Evolutionary conservation across 2,329 filamentous ascomycete species (phyloP).

Genomic region (Calonectria crousiana): DNA sequence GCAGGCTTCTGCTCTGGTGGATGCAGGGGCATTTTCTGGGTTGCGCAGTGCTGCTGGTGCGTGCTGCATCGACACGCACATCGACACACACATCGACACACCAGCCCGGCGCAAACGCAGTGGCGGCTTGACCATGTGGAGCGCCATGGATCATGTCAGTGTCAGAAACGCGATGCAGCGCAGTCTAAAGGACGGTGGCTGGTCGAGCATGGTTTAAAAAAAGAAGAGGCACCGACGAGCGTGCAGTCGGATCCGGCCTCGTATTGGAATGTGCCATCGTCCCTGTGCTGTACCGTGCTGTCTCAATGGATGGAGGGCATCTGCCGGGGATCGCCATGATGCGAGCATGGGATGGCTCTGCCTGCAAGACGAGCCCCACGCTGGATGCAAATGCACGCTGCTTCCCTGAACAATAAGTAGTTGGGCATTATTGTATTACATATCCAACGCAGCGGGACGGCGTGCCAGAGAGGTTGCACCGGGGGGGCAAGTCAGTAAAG

Average conservation of each 20-base stretch:
- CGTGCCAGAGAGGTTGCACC: background rate
- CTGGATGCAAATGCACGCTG: background rate
- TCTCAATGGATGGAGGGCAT: constrained; percentile 7
- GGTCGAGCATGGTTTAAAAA: background rate
- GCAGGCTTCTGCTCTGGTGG: constrained; percentile 26
- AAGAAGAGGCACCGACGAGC: constrained; percentile 16
- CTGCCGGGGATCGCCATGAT: constrained; percentile 27
- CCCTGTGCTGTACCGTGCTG: background rate
- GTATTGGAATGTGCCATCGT: constrained; percentile 1
- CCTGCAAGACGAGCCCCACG: constrained; percentile 26
- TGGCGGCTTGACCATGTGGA: constrained; percentile 23
- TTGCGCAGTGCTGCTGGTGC: background rate
- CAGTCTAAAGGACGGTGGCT: constrained; percentile 3
- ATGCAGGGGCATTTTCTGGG: constrained; percentile 30
- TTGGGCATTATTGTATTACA: background rate
- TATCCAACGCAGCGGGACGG: background rate
- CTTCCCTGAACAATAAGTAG: background rate
- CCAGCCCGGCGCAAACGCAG: constrained; percentile 8
- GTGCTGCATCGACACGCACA: constrained; percentile 21
- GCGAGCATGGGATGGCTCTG: constrained; percentile 18
- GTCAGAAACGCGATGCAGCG: constrained; percentile 22
- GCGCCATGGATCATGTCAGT: constrained; percentile 21
- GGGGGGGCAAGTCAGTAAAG: background rate
- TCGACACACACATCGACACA: constrained; percentile 15
- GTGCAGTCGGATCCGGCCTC: constrained; percentile 10